Base-by-base conservation (phyloP, 1,284 basidiomycete genomes). In the Ustilago loliicola region DNA sequence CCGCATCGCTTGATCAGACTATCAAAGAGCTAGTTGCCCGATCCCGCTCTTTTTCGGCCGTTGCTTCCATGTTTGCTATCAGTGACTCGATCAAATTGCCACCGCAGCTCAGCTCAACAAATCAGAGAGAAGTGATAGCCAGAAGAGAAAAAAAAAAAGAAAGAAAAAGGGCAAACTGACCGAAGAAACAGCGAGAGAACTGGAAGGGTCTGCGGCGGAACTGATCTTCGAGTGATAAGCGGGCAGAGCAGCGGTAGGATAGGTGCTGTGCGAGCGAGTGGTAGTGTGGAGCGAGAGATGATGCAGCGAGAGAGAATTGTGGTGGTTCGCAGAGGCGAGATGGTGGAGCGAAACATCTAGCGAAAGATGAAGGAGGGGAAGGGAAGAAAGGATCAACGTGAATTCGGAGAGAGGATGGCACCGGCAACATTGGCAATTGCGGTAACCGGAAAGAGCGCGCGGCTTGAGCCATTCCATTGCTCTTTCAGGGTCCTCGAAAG, bases 141-240 rank as follows among this genome's bases (percentile, higher is more conserved):
- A 55, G 19, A 21, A 58, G 19, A 23, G 42, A 40, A 27, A 23
- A 47, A 21, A 32, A 15, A 38, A 38, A 38, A 11, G 36, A 38
- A 38, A 38, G 36, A 30, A 56, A 51, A 66, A 67, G n/a, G n/a
- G n/a, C n/a, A 72, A 61, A 48, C 61, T 64, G 45, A 40, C 70
- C 70, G 65, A 67, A 60, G 61, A 67, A 64, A 45, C 47, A 61
- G 61, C 65, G 61, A 67, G 52, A 23, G 30, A 30, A 23, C n/a
- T 29, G 19, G 5, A 61, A 52, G 40, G 38, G 27, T 53, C 23
- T 23, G 13, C 45, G 59, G 59, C 36, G 59, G 15, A 61, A 61
- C 53, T 56, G 61, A 72, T 72, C 64, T 62, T 13, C 34, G 27
- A 52, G 56, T 55, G 69, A 72, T 72, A 72, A 72, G 59, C 48